Evolutionary conservation across 1,284 basidiomycete genomes (phyloP).

Genomic region (Ganoderma sp.): DNA sequence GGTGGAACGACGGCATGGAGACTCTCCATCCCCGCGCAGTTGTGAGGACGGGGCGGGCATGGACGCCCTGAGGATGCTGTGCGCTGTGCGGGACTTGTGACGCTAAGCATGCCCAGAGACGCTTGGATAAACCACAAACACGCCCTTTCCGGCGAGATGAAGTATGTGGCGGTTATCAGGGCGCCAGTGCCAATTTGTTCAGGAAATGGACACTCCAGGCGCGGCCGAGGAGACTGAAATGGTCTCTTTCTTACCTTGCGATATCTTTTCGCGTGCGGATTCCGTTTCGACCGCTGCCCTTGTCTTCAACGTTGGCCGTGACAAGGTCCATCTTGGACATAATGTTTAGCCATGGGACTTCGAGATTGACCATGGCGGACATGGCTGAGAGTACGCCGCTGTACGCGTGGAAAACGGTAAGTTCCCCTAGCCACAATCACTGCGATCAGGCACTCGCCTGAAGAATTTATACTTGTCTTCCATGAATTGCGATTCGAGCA

Average conservation of each 20-base stretch:
- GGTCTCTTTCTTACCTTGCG: conserved; percentile 58
- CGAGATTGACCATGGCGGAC: conserved; percentile 98
- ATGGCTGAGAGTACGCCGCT: conserved; percentile 98
- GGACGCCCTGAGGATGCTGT: conserved; percentile 7
- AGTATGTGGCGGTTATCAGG: neutral
- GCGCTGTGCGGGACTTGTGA: neutral
- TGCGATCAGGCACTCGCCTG: conserved; percentile 53
- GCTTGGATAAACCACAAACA: neutral
- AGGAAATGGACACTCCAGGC: neutral
- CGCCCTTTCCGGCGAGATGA: neutral
- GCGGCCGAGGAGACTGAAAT: neutral
- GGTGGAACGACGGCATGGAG: conserved; percentile 11
- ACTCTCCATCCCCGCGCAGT: conserved; percentile 4
- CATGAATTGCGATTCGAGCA: conserved; percentile 99
- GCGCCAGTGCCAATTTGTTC: neutral
- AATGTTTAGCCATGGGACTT: conserved; percentile 96
- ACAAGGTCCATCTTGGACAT: conserved; percentile 99
- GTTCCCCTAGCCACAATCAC: neutral
- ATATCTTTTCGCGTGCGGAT: conserved; percentile 76
- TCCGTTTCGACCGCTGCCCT: conserved; percentile 72
- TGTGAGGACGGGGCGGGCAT: neutral
- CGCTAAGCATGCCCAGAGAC: neutral
- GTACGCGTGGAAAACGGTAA: conserved; percentile 10
- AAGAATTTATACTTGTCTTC: conserved; percentile 99
- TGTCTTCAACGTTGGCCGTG: conserved; percentile 65